A percentile compares a stretch with the other conserved stretches of the same genome.
Conservation (phyloP, 1,284 basidiomycete genomes). For the Ustilago vetiveriae region DNA sequence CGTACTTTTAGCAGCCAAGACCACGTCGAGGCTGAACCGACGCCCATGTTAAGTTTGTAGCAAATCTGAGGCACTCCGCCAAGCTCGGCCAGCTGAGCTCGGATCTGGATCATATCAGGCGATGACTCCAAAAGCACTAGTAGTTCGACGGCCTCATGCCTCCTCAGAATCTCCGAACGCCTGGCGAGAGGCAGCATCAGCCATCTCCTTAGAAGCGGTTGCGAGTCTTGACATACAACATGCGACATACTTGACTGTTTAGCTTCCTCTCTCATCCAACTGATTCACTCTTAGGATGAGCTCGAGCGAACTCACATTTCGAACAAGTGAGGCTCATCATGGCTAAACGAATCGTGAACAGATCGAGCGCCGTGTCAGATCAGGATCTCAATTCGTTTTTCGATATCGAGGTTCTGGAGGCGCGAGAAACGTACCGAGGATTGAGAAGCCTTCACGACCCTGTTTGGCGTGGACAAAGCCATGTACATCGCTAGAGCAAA, state of each 20-base stretch:
- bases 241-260: no score
- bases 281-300: not conserved
- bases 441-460: conserved; percentile 31
- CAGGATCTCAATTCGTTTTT: no score
- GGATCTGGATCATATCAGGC: conserved; percentile 17
- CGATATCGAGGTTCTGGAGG: no score
- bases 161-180: conserved; percentile 13
- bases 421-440: conserved; percentile 22
- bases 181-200: conserved; percentile 33
- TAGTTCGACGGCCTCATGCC: conserved; percentile 42
- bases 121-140: conserved; percentile 23
- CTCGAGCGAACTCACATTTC: conserved; percentile 13
- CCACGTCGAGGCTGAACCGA: conserved; percentile 23
- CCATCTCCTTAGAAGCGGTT: conserved; percentile 31
- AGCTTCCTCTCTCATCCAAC: no score
- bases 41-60: conserved; percentile 29
- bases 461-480: conserved; percentile 35
- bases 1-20: conserved; percentile 23
- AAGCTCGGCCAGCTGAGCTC: conserved; percentile 17
- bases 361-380: no score
- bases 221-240: conserved; percentile 33
- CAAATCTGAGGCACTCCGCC: conserved; percentile 26
- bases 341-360: conserved; percentile 8
- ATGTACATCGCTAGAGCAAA: conserved; percentile 33
- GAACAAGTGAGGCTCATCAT: conserved; percentile 34